Evolutionary conservation across 2,329 filamentous ascomycete genomes (phyloP), one percentile per base, ranked within the genome.

Genomic region (Diaporthe vexans): DNA sequence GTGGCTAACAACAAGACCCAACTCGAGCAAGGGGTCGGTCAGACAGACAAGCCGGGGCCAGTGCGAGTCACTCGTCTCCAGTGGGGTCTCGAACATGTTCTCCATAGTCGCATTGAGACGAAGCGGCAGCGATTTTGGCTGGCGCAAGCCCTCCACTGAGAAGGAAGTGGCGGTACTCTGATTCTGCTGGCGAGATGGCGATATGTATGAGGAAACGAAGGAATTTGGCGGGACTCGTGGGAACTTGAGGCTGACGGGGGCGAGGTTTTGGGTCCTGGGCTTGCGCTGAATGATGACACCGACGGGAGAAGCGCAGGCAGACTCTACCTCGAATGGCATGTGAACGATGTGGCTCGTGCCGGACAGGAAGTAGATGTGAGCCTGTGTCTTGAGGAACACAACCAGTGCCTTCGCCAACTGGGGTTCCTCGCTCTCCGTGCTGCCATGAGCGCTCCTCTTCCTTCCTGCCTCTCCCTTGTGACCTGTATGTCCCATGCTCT

Each of bases 321-420:
- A 91, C 81, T 98, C 95, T 56, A 98, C 94, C 84, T 98, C 95
- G 80, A 99, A 99, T 1, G 96, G 96, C 80, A 99, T 91, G 81
- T 98, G 95, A 63, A 98, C 89, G 74, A 98, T 91, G 88, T 99
- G 94, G 80, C 91, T 97, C 46, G 94, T 92, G 26, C 96, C 96
- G 2, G 94, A 91, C 51, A 98, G 89, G 81, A 97, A 98, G 86
- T 95, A 97, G 77, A 99, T 91, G 81, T 98, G 96, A 29, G 94
- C 95, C 81, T 98, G 96, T 0, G 94, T 95, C 83, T 94, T 95
- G 77, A 99, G 90, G 78, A 98, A 94, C 67, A 99, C 94, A 10
- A 98, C 94, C 76, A 99, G 85, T 6, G 96, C 95, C 79, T 92
- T 89, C 56, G 90, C 89, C 33, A 90, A 82, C 77, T 19, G 77